phyloP scores from a whole-genome alignment of 331 rosid genomes.

The Saraca asoca region DNA sequence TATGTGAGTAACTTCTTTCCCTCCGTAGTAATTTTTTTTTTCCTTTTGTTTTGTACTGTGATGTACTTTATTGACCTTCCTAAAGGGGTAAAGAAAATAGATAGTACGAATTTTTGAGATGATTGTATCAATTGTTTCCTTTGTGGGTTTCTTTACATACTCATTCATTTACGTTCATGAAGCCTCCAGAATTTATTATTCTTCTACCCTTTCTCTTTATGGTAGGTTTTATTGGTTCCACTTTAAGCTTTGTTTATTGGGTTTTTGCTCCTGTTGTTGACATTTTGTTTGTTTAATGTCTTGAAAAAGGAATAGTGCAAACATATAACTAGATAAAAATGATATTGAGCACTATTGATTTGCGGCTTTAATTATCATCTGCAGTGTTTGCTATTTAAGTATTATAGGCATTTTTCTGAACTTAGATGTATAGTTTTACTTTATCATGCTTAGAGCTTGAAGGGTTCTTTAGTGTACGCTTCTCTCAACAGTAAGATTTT shows the following conservation, averaged over 20 bases:
- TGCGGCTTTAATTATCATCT: neutral
- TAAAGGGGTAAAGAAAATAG: neutral
- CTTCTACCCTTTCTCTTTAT: slow-evolving; percentile 7
- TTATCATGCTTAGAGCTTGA: neutral
- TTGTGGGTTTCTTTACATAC: slow-evolving; percentile 21
- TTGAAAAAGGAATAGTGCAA: slow-evolving; percentile 25
- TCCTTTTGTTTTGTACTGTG: neutral
- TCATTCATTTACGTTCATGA: slow-evolving; percentile 34
- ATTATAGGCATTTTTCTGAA: neutral
- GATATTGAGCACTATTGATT: neutral
- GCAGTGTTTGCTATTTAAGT: neutral
- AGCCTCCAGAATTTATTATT: slow-evolving; percentile 29
- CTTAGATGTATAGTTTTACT: neutral
- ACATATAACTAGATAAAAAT: neutral
- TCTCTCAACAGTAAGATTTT: slow-evolving; percentile 14
- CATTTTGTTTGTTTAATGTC: slow-evolving; percentile 32
- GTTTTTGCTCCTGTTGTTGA: slow-evolving; percentile 2
- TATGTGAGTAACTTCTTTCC: slow-evolving; percentile 58
- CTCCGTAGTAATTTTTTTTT: neutral
- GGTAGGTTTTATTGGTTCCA: slow-evolving; percentile 23
- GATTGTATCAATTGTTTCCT: neutral
- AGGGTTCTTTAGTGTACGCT: neutral
- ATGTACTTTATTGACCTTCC: neutral
- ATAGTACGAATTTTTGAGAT: no score
- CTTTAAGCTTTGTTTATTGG: slow-evolving; percentile 5